A percentile compares a stretch with the other conserved stretches of the same genome.
Conservation (phyloP, 2,329 filamentous ascomycete genomes). For the Pyrenochaeta sp. region DNA sequence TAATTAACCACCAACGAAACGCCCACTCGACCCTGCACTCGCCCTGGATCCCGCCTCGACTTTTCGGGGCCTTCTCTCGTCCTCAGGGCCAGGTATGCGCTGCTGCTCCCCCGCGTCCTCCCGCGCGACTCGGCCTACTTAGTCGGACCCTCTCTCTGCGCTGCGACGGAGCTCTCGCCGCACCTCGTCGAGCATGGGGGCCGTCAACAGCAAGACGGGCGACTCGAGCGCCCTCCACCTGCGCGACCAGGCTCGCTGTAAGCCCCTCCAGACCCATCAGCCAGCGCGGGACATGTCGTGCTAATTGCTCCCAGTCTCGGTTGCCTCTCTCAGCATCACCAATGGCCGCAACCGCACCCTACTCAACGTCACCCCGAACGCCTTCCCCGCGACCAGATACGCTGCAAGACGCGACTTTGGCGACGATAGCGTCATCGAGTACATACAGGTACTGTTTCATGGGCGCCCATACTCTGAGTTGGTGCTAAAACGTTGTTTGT, state of each 20-base stretch:
- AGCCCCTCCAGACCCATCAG: constrained; percentile 38
- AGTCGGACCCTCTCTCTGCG: constrained; percentile 21
- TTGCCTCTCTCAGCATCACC: constrained; percentile 82
- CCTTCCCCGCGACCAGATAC: constrained; percentile 83
- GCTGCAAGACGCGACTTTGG: constrained; percentile 73
- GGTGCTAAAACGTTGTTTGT: constrained; percentile 16
- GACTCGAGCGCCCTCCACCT: constrained; percentile 82
- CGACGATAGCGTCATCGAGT: constrained; percentile 83
- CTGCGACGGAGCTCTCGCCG: constrained; percentile 10
- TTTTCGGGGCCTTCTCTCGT: constrained; percentile 20
- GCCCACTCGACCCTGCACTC: constrained; percentile 20
- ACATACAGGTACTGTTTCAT: constrained; percentile 74
- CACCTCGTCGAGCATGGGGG: constrained; percentile 73
- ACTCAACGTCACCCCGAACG: constrained; percentile 81
- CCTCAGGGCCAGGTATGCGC: constrained; percentile 37
- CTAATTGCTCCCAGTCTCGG: constrained; percentile 70
- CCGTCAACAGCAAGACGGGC: constrained; percentile 82
- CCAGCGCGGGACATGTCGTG: constrained; percentile 10
- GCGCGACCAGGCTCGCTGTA: constrained; percentile 91
- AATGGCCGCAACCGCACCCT: constrained; percentile 80
- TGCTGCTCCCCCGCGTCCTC: constrained; percentile 24
- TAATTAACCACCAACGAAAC: constrained; percentile 32
- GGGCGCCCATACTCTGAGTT: not conserved
- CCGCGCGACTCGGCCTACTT: constrained; percentile 29
- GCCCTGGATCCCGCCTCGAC: constrained; percentile 15